These are phyloP conservation scores for Apiotrichum domesticum DNA, from an alignment of 1,284 basidiomycete genomes.

Conservation along the genomic window DNA sequence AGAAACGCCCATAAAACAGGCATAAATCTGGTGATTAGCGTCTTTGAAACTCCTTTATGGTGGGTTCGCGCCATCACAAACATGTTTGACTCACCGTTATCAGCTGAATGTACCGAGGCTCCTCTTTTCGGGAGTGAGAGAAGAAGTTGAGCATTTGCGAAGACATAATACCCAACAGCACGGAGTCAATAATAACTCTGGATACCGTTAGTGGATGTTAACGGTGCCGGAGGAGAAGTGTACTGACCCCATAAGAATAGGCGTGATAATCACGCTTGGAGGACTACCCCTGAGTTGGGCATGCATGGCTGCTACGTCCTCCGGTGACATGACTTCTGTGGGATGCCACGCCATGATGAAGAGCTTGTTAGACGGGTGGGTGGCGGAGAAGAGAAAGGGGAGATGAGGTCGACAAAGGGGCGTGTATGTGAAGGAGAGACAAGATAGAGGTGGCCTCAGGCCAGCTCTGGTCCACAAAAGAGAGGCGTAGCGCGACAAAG, in stretches of 20 bases:
- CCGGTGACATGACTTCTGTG: not conserved
- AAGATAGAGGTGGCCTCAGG: not conserved
- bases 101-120: slow-evolving; percentile 2
- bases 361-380: too few species aligned
- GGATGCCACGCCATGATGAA: not conserved
- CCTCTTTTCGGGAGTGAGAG: slow-evolving; percentile 5
- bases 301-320: not conserved
- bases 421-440: not conserved
- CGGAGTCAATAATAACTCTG: slow-evolving; percentile 13
- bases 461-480: too few species aligned
- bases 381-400: not conserved
- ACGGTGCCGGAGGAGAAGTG: too few species aligned
- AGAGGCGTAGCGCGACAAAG: too few species aligned
- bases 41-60: too few species aligned
- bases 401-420: not conserved
- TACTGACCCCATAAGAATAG: slow-evolving; percentile 14
- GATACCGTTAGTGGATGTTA: not conserved
- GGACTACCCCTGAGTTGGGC: not conserved
- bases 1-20: not conserved
- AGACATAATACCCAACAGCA: slow-evolving; percentile 9
- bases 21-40: not conserved
- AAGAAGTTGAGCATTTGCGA: slow-evolving; percentile 11
- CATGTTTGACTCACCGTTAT: slow-evolving; percentile 8
- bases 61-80: too few species aligned
- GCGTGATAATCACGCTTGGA: slow-evolving; percentile 6